A percentile compares a stretch with the other conserved stretches of the same genome.
Conservation (phyloP, 139 green algal species). For the Micromonas commoda region DNA sequence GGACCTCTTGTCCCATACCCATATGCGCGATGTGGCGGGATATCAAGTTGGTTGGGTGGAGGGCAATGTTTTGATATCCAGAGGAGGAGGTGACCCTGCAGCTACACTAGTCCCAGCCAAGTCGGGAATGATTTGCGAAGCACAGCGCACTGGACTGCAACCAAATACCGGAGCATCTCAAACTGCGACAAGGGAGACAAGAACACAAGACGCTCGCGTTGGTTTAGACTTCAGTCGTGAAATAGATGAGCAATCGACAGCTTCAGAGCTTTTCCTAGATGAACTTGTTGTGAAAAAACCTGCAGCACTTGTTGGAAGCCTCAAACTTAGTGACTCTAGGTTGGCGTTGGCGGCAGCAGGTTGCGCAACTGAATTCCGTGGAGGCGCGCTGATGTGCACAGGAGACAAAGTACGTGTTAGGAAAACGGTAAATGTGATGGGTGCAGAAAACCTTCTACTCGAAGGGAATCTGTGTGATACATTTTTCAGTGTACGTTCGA, state of each 20-base stretch:
- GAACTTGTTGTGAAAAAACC: not conserved
- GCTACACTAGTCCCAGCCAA: not conserved
- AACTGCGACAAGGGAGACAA: too few species aligned
- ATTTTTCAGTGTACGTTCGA: too few species aligned
- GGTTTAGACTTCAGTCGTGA: too few species aligned
- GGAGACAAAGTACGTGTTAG: not conserved
- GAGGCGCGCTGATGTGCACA: not conserved
- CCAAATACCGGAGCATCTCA: too few species aligned
- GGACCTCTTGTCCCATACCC: not conserved
- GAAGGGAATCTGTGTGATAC: not conserved
- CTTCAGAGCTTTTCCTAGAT: not conserved
- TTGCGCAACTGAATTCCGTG: not conserved
- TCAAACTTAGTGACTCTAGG: not conserved
- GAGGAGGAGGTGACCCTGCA: not conserved
- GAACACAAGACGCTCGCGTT: too few species aligned
- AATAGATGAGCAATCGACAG: not conserved
- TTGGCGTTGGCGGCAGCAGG: not conserved
- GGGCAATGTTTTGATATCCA: not conserved
- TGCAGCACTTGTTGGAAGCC: not conserved
- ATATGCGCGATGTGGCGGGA: constrained; percentile 3
- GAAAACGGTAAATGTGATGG: not conserved
- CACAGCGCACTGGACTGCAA: too few species aligned
- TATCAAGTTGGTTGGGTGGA: constrained; percentile 18
- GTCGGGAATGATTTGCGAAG: not conserved
- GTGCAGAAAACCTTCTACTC: not conserved